Percentiles rank a stretch among this genome's conserved stretches.
Conservation (phyloP, 73 alveolate species). For the Paramecium tetraurelia region DNA sequence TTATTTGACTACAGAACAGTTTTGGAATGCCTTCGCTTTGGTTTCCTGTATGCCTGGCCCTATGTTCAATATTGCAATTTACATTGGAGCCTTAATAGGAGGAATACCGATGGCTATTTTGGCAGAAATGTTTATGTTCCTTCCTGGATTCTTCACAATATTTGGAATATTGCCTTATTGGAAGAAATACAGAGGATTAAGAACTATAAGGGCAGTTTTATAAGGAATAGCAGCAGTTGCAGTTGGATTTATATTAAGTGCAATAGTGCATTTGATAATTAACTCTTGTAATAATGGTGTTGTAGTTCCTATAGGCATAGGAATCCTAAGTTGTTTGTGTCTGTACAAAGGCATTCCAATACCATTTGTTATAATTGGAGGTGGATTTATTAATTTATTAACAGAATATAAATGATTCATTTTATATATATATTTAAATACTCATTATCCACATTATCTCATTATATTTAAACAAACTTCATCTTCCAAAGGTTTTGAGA, state of each 20-base stretch:
- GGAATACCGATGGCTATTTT: slow-evolving; percentile 33
- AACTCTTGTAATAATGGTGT: background rate
- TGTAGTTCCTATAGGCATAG: background rate
- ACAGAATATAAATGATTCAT: background rate
- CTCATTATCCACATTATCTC: slow-evolving; percentile 30
- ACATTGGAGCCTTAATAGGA: slow-evolving; percentile 29
- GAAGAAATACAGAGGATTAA: slow-evolving; percentile 36
- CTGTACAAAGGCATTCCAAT: background rate
- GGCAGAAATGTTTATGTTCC: slow-evolving; percentile 4
- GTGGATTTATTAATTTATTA: slow-evolving; percentile 21
- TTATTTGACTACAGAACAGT: background rate
- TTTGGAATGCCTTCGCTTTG: slow-evolving; percentile 40
- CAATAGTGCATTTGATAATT: background rate
- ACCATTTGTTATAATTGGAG: background rate
- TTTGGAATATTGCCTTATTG: slow-evolving; percentile 43
- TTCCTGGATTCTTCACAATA: slow-evolving; percentile 50
- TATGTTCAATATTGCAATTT: slow-evolving; percentile 25
- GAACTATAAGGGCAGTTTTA: background rate
- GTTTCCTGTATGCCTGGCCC: slow-evolving; percentile 54
- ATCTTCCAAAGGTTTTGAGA: slow-evolving; percentile 74
- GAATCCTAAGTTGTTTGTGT: background rate
- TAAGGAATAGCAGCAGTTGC: slow-evolving; percentile 50
- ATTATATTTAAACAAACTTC: slow-evolving; percentile 64
- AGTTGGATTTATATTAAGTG: slow-evolving; percentile 24
- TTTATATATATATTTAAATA: background rate